A percentile compares a stretch with the other conserved stretches of the same genome.
Evolutionary conservation across 768 basidiomycete species (phyloP).

Genomic region (Chiua virens): DNA sequence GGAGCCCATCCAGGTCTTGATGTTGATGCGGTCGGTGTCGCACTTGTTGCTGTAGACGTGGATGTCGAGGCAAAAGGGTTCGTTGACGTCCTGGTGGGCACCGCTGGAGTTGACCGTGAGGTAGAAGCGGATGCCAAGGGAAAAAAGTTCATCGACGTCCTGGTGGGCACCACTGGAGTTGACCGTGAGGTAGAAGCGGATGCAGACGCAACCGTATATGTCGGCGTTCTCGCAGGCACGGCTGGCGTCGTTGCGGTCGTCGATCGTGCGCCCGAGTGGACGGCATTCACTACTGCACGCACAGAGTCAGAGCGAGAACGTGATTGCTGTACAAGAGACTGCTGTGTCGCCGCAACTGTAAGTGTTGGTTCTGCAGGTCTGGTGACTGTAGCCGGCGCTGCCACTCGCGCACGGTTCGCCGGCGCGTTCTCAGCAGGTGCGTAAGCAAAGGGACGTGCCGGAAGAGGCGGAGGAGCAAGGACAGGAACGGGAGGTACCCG

Average conservation of each 20-base stretch:
- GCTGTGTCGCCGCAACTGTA: too few relatives aligned
- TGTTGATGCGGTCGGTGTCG: neutral
- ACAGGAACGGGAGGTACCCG: slow-evolving; percentile 1
- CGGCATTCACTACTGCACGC: neutral
- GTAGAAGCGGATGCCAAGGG: neutral
- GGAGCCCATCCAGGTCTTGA: neutral
- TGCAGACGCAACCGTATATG: neutral
- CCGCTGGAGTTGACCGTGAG: too few relatives aligned
- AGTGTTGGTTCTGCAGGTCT: too few relatives aligned
- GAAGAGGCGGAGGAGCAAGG: neutral
- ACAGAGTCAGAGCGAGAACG: too few relatives aligned
- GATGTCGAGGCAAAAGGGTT: neutral
- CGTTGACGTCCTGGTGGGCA: neutral
- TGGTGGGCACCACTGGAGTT: too few relatives aligned
- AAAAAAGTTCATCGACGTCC: neutral
- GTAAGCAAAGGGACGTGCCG: too few relatives aligned
- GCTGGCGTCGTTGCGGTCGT: neutral
- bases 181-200: neutral
- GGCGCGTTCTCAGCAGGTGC: too few relatives aligned
- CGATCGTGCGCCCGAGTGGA: neutral
- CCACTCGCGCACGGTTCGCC: too few relatives aligned
- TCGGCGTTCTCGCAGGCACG: neutral
- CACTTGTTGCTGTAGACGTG: neutral
- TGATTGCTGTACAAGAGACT: too few relatives aligned
- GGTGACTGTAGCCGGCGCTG: too few relatives aligned